A percentile compares a stretch with the other conserved stretches of the same genome.
Evolutionary conservation across 2,329 filamentous ascomycete species (phyloP).

Genomic region (Ophiostoma pallidulum): DNA sequence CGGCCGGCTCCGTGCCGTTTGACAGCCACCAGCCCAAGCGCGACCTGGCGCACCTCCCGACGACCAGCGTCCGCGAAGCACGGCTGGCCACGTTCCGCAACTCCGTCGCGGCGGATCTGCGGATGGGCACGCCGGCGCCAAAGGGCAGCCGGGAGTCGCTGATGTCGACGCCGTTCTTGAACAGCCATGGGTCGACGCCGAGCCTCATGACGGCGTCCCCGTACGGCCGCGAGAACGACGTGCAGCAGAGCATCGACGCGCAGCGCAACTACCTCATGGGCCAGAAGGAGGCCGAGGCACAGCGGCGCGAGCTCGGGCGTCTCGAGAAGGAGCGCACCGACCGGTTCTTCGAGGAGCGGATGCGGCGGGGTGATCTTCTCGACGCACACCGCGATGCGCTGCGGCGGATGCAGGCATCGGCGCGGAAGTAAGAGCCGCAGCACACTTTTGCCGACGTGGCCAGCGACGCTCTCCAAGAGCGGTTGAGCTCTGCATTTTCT

Average conservation of each 20-base stretch:
- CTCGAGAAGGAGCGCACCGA: conserved; percentile 50
- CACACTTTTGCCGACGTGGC: too few relatives aligned
- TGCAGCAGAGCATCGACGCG: conserved; percentile 41
- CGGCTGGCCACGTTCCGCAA: conserved; percentile 59
- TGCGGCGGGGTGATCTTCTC: conserved; percentile 65
- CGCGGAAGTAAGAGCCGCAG: background rate
- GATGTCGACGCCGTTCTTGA: conserved; percentile 21
- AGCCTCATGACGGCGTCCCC: conserved; percentile 15
- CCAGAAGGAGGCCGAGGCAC: conserved; percentile 54
- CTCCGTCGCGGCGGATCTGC: conserved; percentile 54
- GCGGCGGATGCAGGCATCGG: conserved; percentile 59
- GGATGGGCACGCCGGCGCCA: conserved; percentile 28
- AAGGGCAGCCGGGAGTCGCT: conserved; percentile 12
- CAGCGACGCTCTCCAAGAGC: too few relatives aligned
- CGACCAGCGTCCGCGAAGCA: conserved; percentile 40
- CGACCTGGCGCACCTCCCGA: conserved; percentile 29
- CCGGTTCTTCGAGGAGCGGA: conserved; percentile 59
- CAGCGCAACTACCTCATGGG: conserved; percentile 48
- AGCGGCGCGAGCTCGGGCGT: conserved; percentile 48
- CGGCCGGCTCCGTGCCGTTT: conserved; percentile 32
- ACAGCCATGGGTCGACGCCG: background rate
- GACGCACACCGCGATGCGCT: conserved; percentile 71
- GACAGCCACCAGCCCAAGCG: conserved; percentile 48
- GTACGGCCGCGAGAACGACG: conserved; percentile 29
- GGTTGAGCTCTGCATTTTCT: background rate